Evolutionary conservation across 73 alveolate species (phyloP).

Genomic region (Symbiodinium pilosum): DNA sequence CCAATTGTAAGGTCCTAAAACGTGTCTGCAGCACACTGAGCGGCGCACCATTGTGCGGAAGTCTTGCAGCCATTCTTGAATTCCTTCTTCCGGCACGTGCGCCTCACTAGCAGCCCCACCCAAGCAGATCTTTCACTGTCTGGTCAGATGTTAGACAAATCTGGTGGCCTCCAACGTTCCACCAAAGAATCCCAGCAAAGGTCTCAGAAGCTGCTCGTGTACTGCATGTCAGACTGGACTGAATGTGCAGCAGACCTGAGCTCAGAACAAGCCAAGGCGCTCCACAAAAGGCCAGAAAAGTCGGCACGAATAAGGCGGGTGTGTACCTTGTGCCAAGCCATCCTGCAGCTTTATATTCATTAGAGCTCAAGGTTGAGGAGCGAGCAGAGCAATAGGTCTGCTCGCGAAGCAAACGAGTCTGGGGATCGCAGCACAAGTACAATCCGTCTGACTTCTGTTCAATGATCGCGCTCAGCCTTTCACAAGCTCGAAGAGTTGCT

Average conservation of each 20-base stretch:
- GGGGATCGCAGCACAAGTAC: neutral
- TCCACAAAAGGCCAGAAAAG: constrained; percentile 59
- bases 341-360: no score
- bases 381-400: constrained; percentile 39
- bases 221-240: no score
- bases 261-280: constrained; percentile 40
- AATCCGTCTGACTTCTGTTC: no score
- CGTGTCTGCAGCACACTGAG: neutral
- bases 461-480: neutral
- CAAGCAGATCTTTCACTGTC: neutral
- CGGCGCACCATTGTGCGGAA: constrained; percentile 11
- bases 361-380: neutral
- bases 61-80: constrained; percentile 46
- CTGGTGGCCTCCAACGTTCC: constrained; percentile 54
- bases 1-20: no score
- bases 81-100: constrained; percentile 78
- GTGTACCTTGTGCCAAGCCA: constrained; percentile 43
- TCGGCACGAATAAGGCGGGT: constrained; percentile 69
- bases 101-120: constrained; percentile 15
- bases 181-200: constrained; percentile 48
- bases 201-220: neutral
- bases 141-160: neutral
- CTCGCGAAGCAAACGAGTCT: constrained; percentile 35
- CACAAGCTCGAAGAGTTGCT: constrained; percentile 46
- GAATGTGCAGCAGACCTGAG: neutral